Evolutionary conservation across 2,329 filamentous ascomycete genomes (phyloP).

Genomic region (Aspergillus japonicus): DNA sequence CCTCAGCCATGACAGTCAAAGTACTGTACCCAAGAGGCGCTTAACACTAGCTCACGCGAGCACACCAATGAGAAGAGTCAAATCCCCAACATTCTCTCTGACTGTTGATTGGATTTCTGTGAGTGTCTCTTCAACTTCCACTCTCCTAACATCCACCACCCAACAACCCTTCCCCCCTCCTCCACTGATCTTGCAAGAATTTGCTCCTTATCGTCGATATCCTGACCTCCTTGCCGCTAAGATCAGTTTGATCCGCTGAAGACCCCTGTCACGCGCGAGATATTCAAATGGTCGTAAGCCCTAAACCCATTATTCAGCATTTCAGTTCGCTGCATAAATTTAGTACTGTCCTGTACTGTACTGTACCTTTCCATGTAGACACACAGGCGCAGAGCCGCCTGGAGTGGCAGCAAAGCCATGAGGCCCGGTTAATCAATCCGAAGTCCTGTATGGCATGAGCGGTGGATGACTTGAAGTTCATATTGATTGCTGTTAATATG

Average conservation of each 20-base stretch:
- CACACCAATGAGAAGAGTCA: conserved; percentile 1
- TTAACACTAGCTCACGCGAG: background rate
- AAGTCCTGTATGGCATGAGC: background rate
- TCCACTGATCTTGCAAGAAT: background rate
- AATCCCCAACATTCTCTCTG: background rate
- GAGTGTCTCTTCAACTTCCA: background rate
- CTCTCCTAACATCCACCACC: background rate
- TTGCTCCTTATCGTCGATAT: background rate
- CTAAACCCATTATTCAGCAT: background rate
- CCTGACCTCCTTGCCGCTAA: background rate
- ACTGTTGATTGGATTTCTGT: background rate
- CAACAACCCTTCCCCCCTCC: background rate
- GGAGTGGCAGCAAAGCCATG: background rate
- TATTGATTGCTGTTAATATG: background rate
- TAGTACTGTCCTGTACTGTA: too few species aligned
- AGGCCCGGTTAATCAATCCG: background rate
- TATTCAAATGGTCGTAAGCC: background rate
- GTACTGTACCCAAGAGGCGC: background rate
- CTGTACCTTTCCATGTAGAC: too few species aligned
- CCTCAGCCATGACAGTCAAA: background rate
- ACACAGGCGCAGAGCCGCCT: background rate
- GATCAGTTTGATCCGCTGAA: background rate
- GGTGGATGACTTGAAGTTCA: background rate
- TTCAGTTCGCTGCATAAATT: background rate
- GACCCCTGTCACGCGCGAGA: background rate